phyloP scores from a whole-genome alignment of 768 basidiomycete species.

The Suillus brevipes region DNA sequence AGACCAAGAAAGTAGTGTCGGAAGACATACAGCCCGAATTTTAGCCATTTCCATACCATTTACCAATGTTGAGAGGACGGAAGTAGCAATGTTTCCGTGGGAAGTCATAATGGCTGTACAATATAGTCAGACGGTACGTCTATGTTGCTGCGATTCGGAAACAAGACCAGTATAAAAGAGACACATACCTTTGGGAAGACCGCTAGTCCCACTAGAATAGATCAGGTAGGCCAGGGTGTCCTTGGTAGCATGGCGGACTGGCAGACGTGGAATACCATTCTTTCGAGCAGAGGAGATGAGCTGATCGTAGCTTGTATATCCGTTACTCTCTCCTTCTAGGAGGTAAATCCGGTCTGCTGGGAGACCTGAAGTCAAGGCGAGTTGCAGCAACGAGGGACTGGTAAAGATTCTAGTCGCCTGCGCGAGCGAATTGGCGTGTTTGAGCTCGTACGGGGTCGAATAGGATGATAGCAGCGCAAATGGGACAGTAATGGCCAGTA shows the following conservation, averaged over 20 bases:
- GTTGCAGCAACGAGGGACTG: constrained; percentile 38
- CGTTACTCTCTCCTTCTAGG: constrained; percentile 39
- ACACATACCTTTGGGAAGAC: constrained; percentile 58
- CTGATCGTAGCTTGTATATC: constrained; percentile 40
- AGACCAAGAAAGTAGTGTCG: constrained; percentile 47
- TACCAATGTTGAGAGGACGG: constrained; percentile 37
- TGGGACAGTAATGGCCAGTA: constrained; percentile 45
- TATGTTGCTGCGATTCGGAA: background rate
- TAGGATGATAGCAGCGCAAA: constrained; percentile 48
- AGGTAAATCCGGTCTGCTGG: constrained; percentile 43
- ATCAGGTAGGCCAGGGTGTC: constrained; percentile 62
- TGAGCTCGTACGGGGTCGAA: constrained; percentile 50
- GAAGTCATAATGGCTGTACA: constrained; percentile 59
- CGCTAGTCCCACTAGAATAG: constrained; percentile 71
- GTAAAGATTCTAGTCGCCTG: constrained; percentile 51
- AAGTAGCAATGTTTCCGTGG: constrained; percentile 52
- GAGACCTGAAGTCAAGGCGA: constrained; percentile 35
- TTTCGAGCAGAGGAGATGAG: constrained; percentile 39
- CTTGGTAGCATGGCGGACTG: constrained; percentile 43
- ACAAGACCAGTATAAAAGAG: background rate
- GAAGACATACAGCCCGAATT: constrained; percentile 42
- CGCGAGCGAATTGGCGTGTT: constrained; percentile 45
- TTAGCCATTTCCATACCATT: constrained; percentile 25
- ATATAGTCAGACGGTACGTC: background rate
- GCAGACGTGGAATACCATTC: constrained; percentile 37